Percentiles rank a stretch among this genome's conserved stretches.
These are phyloP conservation scores for Chytriomyces hyalinus DNA, from an alignment of 192 early-diverging fungal genomes.

Conservation along the genomic window DNA sequence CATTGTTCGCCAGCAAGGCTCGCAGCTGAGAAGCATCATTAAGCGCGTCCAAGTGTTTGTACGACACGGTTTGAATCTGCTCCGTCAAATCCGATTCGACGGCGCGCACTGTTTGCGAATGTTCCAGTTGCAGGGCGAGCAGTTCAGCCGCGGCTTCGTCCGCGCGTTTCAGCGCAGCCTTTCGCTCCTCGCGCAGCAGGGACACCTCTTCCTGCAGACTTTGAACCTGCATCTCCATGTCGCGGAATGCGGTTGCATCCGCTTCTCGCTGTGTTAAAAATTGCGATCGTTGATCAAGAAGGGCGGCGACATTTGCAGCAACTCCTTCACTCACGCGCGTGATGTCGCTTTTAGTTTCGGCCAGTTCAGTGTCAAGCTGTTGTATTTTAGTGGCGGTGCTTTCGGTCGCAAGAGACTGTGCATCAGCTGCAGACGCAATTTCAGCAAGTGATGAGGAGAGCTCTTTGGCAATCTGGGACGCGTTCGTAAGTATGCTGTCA, in stretches of 20 bases:
- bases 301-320: background rate
- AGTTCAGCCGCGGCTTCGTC: no score
- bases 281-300: background rate
- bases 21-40: no score
- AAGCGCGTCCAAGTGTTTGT: no score
- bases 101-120: no score
- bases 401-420: background rate
- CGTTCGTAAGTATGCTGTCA: no score
- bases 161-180: no score
- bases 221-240: background rate
- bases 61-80: no score
- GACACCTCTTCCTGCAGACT: background rate
- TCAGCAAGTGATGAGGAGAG: background rate
- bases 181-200: background rate
- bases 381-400: conserved; percentile 7
- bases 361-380: conserved; percentile 3
- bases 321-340: conserved; percentile 1
- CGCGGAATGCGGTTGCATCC: background rate
- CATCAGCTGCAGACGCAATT: background rate
- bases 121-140: no score
- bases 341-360: conserved; percentile 10
- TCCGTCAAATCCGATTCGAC: no score
- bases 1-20: no score
- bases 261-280: background rate
- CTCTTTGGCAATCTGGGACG: background rate